Conservation (phyloP, 2,329 filamentous ascomycete genomes). For the Apiospora phragmitis region DNA sequence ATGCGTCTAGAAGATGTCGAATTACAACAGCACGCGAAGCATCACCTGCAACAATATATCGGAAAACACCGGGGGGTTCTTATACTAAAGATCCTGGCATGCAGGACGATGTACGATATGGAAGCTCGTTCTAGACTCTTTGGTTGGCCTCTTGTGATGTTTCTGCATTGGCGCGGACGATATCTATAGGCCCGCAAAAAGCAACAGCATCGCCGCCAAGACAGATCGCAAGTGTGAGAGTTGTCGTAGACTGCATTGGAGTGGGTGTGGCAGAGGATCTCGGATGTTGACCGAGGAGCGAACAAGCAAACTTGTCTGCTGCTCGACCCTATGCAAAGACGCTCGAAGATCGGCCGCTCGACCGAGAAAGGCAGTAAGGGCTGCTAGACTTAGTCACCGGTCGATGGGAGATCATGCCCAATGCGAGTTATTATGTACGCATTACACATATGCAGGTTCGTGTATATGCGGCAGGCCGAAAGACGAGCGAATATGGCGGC, state of each 20-base stretch:
- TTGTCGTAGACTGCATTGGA: neutral
- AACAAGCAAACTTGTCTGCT: neutral
- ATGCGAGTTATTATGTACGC: neutral
- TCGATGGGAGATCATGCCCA: neutral
- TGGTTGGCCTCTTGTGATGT: neutral
- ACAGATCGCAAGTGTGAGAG: neutral
- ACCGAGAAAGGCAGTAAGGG: neutral
- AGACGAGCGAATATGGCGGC: neutral
- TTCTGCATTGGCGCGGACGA: neutral
- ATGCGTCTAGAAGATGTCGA: neutral
- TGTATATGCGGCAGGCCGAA: neutral
- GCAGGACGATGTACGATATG: neutral
- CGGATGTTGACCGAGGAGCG: neutral
- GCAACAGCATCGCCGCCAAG: neutral
- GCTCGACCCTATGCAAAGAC: neutral
- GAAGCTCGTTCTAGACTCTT: neutral
- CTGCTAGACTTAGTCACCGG: neutral
- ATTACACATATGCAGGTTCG: conserved; percentile 5
- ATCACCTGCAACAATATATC: neutral
- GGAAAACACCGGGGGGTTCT: neutral
- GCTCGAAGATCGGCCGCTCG: neutral
- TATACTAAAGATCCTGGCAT: neutral
- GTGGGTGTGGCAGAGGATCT: neutral
- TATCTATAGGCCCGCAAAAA: neutral
- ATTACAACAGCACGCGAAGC: neutral